phyloP scores from a whole-genome alignment of 352 stramenopile species.

The Phytopythium sindhum region DNA sequence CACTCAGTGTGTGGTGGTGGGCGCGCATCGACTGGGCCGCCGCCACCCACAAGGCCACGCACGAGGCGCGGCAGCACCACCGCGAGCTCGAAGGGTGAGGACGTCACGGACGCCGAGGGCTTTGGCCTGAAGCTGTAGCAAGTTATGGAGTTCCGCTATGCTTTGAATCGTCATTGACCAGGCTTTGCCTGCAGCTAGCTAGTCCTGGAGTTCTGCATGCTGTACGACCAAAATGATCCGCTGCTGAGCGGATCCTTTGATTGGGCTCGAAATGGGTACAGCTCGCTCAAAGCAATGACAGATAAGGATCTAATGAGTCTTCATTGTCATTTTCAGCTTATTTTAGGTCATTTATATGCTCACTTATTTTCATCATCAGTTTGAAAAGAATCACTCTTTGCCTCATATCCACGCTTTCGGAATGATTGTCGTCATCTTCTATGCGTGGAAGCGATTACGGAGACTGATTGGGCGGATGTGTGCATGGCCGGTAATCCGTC shows the following conservation, averaged over 20 bases:
- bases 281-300: background rate
- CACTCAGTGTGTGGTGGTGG: constrained; percentile 13
- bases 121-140: too few species aligned
- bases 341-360: background rate
- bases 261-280: background rate
- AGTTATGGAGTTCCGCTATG: too few species aligned
- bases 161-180: too few species aligned
- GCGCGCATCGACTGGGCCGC: constrained; percentile 10
- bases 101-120: too few species aligned
- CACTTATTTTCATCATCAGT: background rate
- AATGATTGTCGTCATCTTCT: background rate
- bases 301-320: background rate
- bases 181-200: too few species aligned
- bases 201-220: too few species aligned
- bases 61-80: constrained; percentile 1
- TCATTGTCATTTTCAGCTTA: background rate
- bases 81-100: background rate
- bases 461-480: background rate
- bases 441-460: background rate
- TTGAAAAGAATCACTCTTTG: too few species aligned
- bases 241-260: background rate
- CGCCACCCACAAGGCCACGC: constrained; percentile 10
- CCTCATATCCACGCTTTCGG: too few species aligned
- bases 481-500: background rate
- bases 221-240: too few species aligned